Evolutionary conservation across 495 filamentous ascomycete genomes (phyloP), one percentile per base, ranked within the genome.

Genomic region (Daldinia vernicosa): DNA sequence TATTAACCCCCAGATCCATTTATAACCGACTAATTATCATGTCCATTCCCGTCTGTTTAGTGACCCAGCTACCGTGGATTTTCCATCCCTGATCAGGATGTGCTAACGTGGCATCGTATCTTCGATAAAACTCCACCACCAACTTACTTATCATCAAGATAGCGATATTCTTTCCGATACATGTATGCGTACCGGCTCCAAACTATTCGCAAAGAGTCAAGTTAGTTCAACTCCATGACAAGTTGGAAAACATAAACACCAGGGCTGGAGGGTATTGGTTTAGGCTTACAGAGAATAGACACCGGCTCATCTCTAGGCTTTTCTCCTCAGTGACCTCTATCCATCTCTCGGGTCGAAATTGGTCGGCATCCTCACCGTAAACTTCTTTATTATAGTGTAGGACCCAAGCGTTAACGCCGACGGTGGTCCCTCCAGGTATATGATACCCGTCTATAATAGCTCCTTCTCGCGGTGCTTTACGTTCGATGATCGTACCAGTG

Each of bases 311-410:
- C 30, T 28, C 52, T 35, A 55, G n/a, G 17, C 15, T 28, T 22
- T 55, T 55, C 52, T 55, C 69, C 17, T 70, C 59, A n/a, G 66
- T 66, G 0, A 35, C 75, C 47, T 85, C 81, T 14, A 87, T 69
- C 88, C 87, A 90, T 19, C 88, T 66, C 51, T 88, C 84, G 0
- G 88, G 88, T 7, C 81, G 75, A 72, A 86, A 91, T 0, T 60
- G 59, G 30, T 88, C 82, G 17, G 83, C 82, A 67, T 87, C 83
- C 47, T 76, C 68, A 26, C 87, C 85, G 65, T 85, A 90, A 1
- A 47, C 19, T 1, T 47, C 9, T 47, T 47, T 47, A 12, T 47
- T 47, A 22, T 47, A 11, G 43, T 47, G 43, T 12, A 47, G 43
- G 7, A 47, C 43, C 43, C 43, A 47, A 24, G 43, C 43, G 9